These are phyloP conservation scores for Rhododendron simsii DNA, from an alignment of 148 eudicot species.

Conservation along the genomic window DNA sequence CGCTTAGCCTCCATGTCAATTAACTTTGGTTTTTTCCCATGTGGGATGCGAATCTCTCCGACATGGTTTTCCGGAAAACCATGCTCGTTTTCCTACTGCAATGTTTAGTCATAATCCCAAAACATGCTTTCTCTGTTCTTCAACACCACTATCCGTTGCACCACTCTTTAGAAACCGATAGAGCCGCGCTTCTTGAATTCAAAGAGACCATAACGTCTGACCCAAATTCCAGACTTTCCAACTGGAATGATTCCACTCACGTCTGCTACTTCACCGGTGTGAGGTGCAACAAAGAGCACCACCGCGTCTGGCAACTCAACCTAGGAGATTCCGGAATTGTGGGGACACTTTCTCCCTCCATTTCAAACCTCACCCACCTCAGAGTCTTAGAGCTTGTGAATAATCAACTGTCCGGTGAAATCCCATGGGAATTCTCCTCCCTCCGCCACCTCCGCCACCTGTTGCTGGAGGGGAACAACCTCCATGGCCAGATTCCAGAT, in stretches of 20 bases:
- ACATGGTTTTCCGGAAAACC: slow-evolving; percentile 16
- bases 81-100: slow-evolving; percentile 9
- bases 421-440: slow-evolving; percentile 19
- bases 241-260: slow-evolving; percentile 29
- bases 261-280: slow-evolving; percentile 37
- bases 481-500: too few relatives aligned
- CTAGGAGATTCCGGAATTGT: slow-evolving; percentile 17
- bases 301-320: slow-evolving; percentile 18
- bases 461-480: slow-evolving; percentile 21
- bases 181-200: slow-evolving; percentile 31
- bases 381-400: slow-evolving; percentile 11
- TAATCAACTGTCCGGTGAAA: slow-evolving; percentile 11
- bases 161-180: slow-evolving; percentile 28
- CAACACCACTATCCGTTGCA: not conserved
- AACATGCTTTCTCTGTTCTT: not conserved
- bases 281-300: slow-evolving; percentile 12
- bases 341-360: slow-evolving; percentile 25
- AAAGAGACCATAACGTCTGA: slow-evolving; percentile 15
- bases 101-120: not conserved
- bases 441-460: slow-evolving; percentile 17
- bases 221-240: slow-evolving; percentile 21
- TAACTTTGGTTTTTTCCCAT: not conserved
- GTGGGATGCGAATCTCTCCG: too few relatives aligned
- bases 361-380: slow-evolving; percentile 30
- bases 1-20: not conserved